Conservation (phyloP, 805 yeast species). For the Lachancea nothofagi region DNA sequence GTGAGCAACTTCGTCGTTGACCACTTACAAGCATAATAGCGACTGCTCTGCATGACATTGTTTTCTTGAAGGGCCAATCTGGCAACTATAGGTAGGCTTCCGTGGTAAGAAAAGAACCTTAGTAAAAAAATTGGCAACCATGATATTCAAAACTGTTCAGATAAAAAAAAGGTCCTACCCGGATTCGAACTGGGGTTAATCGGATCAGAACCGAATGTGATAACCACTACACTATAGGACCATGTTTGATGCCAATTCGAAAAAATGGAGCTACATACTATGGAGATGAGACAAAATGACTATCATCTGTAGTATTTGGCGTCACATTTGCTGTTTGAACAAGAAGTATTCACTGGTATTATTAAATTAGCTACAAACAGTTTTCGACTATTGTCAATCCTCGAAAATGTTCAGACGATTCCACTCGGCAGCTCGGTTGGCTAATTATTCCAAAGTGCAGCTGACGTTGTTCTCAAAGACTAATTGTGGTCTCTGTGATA, state of each 20-base stretch:
- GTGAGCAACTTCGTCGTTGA: too few relatives aligned
- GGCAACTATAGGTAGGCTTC: too few relatives aligned
- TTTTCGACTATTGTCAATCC: neutral
- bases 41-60: too few relatives aligned
- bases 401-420: neutral
- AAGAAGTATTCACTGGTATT: neutral
- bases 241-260: too few relatives aligned
- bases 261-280: too few relatives aligned
- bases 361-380: neutral
- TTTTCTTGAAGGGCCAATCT: too few relatives aligned
- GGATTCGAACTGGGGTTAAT: conserved; percentile 81
- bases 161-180: conserved; percentile 60
- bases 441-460: conserved; percentile 14
- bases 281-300: too few relatives aligned
- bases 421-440: conserved; percentile 1
- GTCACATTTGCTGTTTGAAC: too few relatives aligned
- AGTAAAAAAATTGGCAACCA: too few relatives aligned
- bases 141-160: neutral
- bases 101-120: too few relatives aligned
- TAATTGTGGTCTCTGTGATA: conserved; percentile 63
- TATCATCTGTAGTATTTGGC: too few relatives aligned
- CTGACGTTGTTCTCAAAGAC: conserved; percentile 64
- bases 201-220: conserved; percentile 59
- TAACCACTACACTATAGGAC: conserved; percentile 58
- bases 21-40: too few relatives aligned